A percentile compares a stretch with the other conserved stretches of the same genome.
Conservation (phyloP, 2,329 filamentous ascomycete genomes). For the Fusarium sublunatum region DNA sequence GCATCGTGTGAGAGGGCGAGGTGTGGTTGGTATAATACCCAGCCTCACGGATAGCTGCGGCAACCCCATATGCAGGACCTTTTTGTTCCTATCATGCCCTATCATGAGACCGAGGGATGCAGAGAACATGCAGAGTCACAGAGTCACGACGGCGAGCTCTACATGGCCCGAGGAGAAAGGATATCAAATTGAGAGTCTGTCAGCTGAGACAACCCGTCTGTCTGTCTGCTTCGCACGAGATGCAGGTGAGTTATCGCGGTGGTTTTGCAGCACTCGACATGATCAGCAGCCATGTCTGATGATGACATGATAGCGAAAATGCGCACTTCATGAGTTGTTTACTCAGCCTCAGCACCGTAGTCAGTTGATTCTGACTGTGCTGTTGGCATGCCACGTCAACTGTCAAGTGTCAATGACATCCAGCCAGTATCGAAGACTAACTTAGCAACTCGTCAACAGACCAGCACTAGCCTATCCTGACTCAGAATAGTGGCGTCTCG, state of each 20-base stretch:
- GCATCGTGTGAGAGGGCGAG: slow-evolving; percentile 13
- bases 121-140: slow-evolving; percentile 5
- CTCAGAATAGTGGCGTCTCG: slow-evolving; percentile 28
- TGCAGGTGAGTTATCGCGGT: slow-evolving; percentile 40
- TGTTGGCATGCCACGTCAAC: slow-evolving; percentile 44
- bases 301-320: slow-evolving; percentile 27
- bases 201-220: slow-evolving; percentile 32
- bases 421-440: slow-evolving; percentile 20
- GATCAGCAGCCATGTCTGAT: slow-evolving; percentile 27
- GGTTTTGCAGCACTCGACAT: slow-evolving; percentile 14
- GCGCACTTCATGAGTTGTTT: slow-evolving; percentile 15
- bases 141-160: slow-evolving; percentile 14
- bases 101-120: slow-evolving; percentile 23
- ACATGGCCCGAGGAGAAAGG: slow-evolving; percentile 20
- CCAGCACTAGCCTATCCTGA: slow-evolving; percentile 18
- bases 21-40: slow-evolving; percentile 19
- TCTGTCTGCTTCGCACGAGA: slow-evolving; percentile 12
- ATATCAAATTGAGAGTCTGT: slow-evolving; percentile 16
- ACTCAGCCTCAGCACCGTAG: slow-evolving; percentile 21
- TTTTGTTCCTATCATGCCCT: not conserved
- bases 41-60: slow-evolving; percentile 18
- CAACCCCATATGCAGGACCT: slow-evolving; percentile 20
- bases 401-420: slow-evolving; percentile 27
- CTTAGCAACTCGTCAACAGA: slow-evolving; percentile 16
- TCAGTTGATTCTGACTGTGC: slow-evolving; percentile 28